Conservation (phyloP, 192 early-diverging fungal genomes). For the Rhizophlyctis rosea region DNA sequence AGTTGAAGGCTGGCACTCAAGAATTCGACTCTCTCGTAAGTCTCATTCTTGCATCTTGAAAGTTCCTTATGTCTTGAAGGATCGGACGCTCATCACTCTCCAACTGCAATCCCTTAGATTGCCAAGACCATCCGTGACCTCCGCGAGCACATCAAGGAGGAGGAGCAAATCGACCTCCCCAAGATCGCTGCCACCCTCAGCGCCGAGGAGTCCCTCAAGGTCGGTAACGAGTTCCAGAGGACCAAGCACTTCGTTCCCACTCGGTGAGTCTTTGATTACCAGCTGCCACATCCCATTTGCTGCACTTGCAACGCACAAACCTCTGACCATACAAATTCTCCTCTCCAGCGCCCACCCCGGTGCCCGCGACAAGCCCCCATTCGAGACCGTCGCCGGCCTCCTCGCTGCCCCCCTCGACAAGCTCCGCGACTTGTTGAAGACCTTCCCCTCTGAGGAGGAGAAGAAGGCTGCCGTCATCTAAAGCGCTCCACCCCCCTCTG, state of each 20-base stretch:
- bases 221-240: constrained; percentile 15
- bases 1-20: constrained; percentile 20
- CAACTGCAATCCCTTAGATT: too few relatives aligned
- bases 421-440: constrained; percentile 13
- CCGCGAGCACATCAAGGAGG: constrained; percentile 37
- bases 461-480: background rate
- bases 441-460: constrained; percentile 16
- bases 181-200: constrained; percentile 11
- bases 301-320: background rate
- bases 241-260: constrained; percentile 22
- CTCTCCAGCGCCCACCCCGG: constrained; percentile 15
- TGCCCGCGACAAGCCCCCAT: constrained; percentile 23
- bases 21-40: constrained; percentile 16
- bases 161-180: constrained; percentile 34
- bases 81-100: too few relatives aligned
- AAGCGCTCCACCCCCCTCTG: too few relatives aligned
- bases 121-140: constrained; percentile 25
- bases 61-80: too few relatives aligned
- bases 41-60: too few relatives aligned
- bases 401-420: constrained; percentile 26
- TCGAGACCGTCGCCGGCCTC: constrained; percentile 21
- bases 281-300: background rate
- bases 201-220: background rate
- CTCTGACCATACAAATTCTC: background rate
- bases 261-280: background rate